These are phyloP conservation scores for Dendrostoma leiphaemia DNA, from an alignment of 2,329 filamentous ascomycete genomes.

Conservation along the genomic window DNA sequence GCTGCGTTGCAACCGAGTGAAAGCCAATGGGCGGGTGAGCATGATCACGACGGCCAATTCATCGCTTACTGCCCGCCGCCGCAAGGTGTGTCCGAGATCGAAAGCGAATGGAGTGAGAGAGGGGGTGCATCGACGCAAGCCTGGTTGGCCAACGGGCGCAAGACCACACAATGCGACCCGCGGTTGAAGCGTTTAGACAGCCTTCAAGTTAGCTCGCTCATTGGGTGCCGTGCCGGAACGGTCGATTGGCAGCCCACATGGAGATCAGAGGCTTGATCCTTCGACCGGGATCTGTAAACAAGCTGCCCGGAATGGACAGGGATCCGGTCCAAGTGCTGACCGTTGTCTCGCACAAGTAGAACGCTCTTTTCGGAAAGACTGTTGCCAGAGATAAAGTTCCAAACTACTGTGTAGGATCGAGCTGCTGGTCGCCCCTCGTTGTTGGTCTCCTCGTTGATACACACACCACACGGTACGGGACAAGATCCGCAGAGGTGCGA, in stretches of 20 bases:
- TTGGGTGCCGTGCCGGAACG: constrained; percentile 5
- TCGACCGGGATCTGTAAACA: constrained; percentile 7
- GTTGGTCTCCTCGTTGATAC: not conserved
- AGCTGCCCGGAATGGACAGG: not conserved
- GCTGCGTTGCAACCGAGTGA: not conserved
- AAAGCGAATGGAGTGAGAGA: not conserved
- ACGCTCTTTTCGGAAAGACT: not conserved
- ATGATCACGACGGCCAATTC: not conserved
- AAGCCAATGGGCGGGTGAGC: not conserved
- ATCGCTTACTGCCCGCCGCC: not conserved
- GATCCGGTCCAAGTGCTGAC: not conserved
- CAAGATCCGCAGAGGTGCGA: not conserved
- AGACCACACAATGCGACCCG: not conserved
- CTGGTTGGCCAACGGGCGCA: not conserved
- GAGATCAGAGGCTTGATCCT: constrained; percentile 14
- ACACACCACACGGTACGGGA: not conserved
- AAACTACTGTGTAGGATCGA: not conserved
- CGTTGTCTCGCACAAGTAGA: not conserved
- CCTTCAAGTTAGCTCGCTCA: not conserved
- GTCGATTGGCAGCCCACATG: constrained; percentile 8
- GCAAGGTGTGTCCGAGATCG: not conserved
- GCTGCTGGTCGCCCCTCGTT: not conserved
- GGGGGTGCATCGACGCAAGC: not conserved
- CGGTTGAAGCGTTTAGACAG: constrained; percentile 12
- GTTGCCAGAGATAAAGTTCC: not conserved